Evolutionary conservation across 2,329 filamentous ascomycete genomes (phyloP).

Genomic region (Stachybotrys echinatus): DNA sequence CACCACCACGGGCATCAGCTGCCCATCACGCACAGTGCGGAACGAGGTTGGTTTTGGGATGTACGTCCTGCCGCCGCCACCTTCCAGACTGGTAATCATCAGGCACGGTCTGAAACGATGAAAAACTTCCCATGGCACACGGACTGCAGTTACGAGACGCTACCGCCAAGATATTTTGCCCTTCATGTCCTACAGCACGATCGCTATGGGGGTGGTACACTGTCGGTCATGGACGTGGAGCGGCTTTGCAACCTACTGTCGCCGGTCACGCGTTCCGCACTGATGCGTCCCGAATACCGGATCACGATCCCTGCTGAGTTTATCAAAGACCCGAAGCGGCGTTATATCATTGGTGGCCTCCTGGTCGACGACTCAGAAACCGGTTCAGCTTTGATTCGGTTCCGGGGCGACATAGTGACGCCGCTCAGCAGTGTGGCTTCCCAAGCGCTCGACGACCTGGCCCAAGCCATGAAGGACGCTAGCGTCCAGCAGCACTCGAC

Average conservation of each 20-base stretch:
- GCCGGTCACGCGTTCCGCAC: slow-evolving; percentile 8
- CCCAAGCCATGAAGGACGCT: slow-evolving; percentile 6
- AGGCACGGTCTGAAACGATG: slow-evolving; percentile 36
- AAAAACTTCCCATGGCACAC: slow-evolving; percentile 37
- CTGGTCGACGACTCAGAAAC: slow-evolving; percentile 5
- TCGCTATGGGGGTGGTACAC: slow-evolving; percentile 30
- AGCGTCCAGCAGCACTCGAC: slow-evolving; percentile 10
- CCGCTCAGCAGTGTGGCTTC: slow-evolving; percentile 16
- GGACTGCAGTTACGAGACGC: slow-evolving; percentile 35
- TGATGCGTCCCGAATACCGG: slow-evolving; percentile 21
- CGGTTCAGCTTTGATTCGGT: slow-evolving; percentile 17
- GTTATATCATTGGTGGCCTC: slow-evolving; percentile 16
- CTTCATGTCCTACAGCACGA: slow-evolving; percentile 36
- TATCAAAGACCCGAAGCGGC: slow-evolving; percentile 17
- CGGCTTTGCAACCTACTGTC: slow-evolving; percentile 20
- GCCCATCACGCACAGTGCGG: slow-evolving; percentile 34
- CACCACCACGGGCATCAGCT: slow-evolving; percentile 25
- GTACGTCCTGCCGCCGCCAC: slow-evolving; percentile 22
- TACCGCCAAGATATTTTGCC: slow-evolving; percentile 31
- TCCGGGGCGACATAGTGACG: slow-evolving; percentile 23
- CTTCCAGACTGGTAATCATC: slow-evolving; percentile 23
- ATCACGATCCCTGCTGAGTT: slow-evolving; percentile 28
- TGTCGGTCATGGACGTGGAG: slow-evolving; percentile 30
- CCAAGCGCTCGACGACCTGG: slow-evolving; percentile 18
- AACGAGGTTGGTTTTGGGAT: slow-evolving; percentile 39